Conservation (phyloP, 108 stramenopile genomes). For the Discostella stelligeroides region DNA sequence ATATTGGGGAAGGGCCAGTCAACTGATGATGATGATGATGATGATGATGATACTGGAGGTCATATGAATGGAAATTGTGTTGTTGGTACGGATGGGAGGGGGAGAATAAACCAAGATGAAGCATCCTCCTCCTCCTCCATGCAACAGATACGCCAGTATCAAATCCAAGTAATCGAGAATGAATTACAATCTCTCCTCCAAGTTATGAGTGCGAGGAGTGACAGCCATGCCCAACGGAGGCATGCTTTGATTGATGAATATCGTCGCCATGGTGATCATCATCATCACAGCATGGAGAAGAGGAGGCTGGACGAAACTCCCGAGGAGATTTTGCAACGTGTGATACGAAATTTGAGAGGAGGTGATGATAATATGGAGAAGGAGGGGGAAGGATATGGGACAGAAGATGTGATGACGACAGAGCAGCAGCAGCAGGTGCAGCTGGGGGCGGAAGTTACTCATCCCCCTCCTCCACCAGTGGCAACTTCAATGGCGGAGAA, state of each 20-base stretch:
- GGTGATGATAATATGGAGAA: neutral
- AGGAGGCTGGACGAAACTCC: conserved; percentile 9
- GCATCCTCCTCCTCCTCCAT: too few species aligned
- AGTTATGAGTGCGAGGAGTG: conserved; percentile 8
- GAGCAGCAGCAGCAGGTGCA: neutral
- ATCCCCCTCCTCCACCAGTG: too few species aligned
- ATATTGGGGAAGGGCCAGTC: too few species aligned
- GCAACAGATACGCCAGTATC: conserved; percentile 13
- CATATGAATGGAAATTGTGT: too few species aligned
- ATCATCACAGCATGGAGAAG: neutral
- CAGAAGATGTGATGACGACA: neutral
- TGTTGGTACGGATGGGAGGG: neutral
- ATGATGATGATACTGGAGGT: neutral
- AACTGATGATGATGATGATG: neutral
- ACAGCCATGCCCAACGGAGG: neutral
- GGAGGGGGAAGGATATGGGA: neutral
- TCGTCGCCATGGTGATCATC: conserved; percentile 6
- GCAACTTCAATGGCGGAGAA: neutral
- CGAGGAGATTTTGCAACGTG: conserved; percentile 19
- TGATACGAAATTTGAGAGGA: conserved; percentile 20
- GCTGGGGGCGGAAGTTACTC: too few species aligned
- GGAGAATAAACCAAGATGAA: neutral
- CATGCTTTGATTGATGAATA: conserved; percentile 10
- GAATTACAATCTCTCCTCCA: conserved; percentile 19
- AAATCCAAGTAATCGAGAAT: conserved; percentile 26